phyloP scores from a whole-genome alignment of 225 moss, liverwort and hornwort genomes.

The Rhytidiadelphus loreus region DNA sequence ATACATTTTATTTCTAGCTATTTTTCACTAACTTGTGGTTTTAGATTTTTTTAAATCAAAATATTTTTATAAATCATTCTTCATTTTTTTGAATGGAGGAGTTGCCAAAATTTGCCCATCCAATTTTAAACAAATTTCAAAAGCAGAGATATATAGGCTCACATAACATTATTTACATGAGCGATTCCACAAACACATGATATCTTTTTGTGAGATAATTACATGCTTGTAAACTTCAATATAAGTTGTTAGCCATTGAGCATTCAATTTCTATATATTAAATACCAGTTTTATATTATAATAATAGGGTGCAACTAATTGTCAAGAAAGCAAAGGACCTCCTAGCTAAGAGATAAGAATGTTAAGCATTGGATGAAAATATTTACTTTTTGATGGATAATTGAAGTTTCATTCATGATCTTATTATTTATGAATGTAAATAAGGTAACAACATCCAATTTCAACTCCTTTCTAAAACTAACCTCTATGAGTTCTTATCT shows the following conservation, averaged over 20 bases:
- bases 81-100: background rate
- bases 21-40: background rate
- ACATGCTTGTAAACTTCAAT: background rate
- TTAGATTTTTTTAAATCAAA: background rate
- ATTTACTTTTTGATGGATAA: background rate
- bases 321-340: background rate
- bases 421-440: background rate
- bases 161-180: background rate
- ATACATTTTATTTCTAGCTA: background rate
- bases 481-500: background rate
- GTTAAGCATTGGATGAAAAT: background rate
- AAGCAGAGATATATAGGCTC: no score
- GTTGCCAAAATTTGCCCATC: background rate
- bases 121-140: no score
- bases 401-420: background rate
- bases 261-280: background rate
- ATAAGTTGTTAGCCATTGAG: background rate
- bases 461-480: accelerated
- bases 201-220: no score
- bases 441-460: background rate
- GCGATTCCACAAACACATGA: background rate
- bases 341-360: background rate
- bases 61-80: background rate
- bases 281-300: accelerated
- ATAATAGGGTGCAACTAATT: background rate